These are phyloP conservation scores for Dictyostelium brefeldianum DNA, from an alignment of 78 protist species.

Conservation along the genomic window DNA sequence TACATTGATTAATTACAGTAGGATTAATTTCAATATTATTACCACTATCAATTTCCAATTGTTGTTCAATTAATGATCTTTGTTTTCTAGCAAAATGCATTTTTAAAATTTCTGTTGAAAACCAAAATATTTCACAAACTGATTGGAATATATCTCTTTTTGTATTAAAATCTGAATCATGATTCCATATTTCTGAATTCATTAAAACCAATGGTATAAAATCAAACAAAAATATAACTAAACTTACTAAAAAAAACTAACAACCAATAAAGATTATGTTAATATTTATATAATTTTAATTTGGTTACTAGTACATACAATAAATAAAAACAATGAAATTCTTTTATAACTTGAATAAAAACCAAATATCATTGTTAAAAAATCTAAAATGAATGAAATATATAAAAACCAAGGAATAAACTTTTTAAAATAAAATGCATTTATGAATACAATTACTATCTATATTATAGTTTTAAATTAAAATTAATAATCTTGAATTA, in stretches of 20 bases:
- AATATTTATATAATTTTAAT: background rate
- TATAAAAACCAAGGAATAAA: conserved; percentile 33
- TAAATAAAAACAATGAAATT: conserved; percentile 24
- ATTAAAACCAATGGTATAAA: conserved; percentile 49
- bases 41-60: background rate
- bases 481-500: no score
- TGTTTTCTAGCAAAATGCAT: conserved; percentile 52
- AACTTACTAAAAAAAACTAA: conserved; percentile 41
- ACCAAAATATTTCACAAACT: conserved; percentile 29
- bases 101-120: background rate
- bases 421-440: background rate
- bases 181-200: conserved; percentile 21
- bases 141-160: conserved; percentile 32
- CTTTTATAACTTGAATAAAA: conserved; percentile 23
- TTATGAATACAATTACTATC: background rate
- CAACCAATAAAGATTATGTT: no score
- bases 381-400: conserved; percentile 30
- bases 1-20: background rate
- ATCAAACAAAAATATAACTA: conserved; percentile 42
- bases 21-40: background rate
- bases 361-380: background rate
- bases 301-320: background rate
- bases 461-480: background rate
- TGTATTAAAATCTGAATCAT: background rate
- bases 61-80: background rate